Percentiles rank a stretch among this genome's conserved stretches.
phyloP scores from a whole-genome alignment of 1,284 basidiomycete genomes.

The Cryptococcus sp. region DNA sequence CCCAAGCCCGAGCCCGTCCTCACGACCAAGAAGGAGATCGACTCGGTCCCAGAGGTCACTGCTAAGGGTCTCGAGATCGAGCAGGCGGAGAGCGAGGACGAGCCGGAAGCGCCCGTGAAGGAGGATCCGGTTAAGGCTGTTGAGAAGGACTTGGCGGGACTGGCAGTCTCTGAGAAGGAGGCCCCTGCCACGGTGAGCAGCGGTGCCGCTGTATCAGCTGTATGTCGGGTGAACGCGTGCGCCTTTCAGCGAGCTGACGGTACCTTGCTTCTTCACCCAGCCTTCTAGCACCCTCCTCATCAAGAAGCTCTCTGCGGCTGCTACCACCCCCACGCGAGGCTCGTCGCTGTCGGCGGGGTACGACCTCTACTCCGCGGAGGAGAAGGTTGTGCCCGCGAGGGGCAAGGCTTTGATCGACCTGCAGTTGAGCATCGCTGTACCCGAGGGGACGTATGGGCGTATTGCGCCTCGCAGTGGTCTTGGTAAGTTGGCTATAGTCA shows the following conservation, averaged over 20 bases:
- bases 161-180: conserved; percentile 8
- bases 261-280: conserved; percentile 7
- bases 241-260: not conserved
- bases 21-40: conserved; percentile 15
- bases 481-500: conserved; percentile 56
- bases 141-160: conserved; percentile 6
- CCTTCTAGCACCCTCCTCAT: conserved; percentile 61
- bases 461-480: conserved; percentile 95
- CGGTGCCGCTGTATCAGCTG: conserved; percentile 12
- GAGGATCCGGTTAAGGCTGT: conserved; percentile 11
- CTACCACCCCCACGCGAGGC: conserved; percentile 83
- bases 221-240: too few relatives aligned
- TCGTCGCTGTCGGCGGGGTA: conserved; percentile 87
- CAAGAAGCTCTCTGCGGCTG: conserved; percentile 78
- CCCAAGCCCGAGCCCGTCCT: conserved; percentile 11
- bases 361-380: conserved; percentile 85
- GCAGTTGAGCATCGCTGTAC: conserved; percentile 94
- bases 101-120: not conserved
- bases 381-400: conserved; percentile 70
- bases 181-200: conserved; percentile 2
- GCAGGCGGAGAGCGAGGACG: conserved; percentile 34
- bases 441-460: conserved; percentile 89
- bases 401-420: conserved; percentile 90
- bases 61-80: conserved; percentile 42
- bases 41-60: conserved; percentile 20